A percentile compares a stretch with the other conserved stretches of the same genome.
phyloP scores from a whole-genome alignment of 305 asterid genomes.

The Fraxinus latifolia region DNA sequence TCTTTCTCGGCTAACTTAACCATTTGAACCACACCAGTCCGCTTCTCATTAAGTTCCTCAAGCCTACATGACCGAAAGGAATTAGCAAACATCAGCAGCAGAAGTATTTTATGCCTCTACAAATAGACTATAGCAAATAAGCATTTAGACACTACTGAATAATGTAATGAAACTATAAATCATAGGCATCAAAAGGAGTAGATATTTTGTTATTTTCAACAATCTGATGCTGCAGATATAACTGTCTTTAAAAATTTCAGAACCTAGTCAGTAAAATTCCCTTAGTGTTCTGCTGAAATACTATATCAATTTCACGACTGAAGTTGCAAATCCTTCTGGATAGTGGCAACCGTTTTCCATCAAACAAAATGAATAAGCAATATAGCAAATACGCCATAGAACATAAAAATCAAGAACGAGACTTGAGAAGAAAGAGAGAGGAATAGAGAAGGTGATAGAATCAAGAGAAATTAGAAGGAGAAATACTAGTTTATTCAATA shows the following conservation, averaged over 20 bases:
- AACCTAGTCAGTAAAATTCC: background rate
- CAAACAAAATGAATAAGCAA: background rate
- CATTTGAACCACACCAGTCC: constrained; percentile 95
- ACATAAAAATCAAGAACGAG: background rate
- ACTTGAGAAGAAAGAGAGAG: background rate
- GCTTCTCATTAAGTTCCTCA: constrained; percentile 76
- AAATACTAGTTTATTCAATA: background rate
- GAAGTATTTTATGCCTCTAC: background rate
- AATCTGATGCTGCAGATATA: background rate
- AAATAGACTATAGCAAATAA: background rate
- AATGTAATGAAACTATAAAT: background rate
- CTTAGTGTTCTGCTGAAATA: background rate
- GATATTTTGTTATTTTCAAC: background rate
- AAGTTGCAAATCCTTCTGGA: constrained; percentile 15
- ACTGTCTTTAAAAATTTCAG: background rate
- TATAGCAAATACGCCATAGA: background rate
- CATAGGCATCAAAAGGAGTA: background rate
- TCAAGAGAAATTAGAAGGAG: background rate
- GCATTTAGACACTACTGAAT: background rate
- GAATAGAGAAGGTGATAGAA: background rate
- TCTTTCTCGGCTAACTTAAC: constrained; percentile 97
- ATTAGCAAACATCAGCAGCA: constrained; percentile 5
- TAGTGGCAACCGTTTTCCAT: background rate
- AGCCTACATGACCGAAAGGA: constrained; percentile 41
- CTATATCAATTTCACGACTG: background rate